phyloP scores from a whole-genome alignment of 1,284 basidiomycete genomes.

The Austroboletus sp. region DNA sequence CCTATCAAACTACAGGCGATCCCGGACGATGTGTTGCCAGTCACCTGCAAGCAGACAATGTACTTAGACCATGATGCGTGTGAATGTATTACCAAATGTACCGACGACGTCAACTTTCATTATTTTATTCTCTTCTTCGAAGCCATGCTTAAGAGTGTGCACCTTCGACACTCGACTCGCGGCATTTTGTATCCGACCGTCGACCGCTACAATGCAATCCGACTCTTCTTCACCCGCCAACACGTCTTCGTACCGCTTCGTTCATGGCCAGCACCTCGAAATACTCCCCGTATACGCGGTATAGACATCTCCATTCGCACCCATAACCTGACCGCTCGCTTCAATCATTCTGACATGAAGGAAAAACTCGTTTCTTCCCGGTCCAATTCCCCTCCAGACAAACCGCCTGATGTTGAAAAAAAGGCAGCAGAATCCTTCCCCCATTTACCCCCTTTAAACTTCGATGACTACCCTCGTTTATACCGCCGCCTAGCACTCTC shows the following conservation, averaged over 20 bases:
- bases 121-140: neutral
- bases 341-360: conserved; percentile 17
- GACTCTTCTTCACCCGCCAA: conserved; percentile 45
- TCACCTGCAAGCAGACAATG: no score
- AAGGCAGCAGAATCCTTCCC: conserved; percentile 6
- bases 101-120: neutral
- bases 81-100: conserved; percentile 10
- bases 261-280: neutral
- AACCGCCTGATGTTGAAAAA: conserved; percentile 2
- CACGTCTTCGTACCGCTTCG: neutral
- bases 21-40: no score
- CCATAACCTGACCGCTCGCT: conserved; percentile 4
- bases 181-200: conserved; percentile 27
- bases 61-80: conserved; percentile 4
- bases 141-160: conserved; percentile 7
- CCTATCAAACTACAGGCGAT: no score
- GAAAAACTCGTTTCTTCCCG: neutral
- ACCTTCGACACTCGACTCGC: conserved; percentile 32
- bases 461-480: conserved; percentile 73
- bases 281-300: neutral
- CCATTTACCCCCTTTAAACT: conserved; percentile 33
- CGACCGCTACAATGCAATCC: conserved; percentile 48
- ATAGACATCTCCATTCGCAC: neutral
- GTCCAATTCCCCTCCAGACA: conserved; percentile 2
- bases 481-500: conserved; percentile 70